phyloP scores from a whole-genome alignment of 2,329 filamentous ascomycete genomes.

The Exophiala oligosperma region DNA sequence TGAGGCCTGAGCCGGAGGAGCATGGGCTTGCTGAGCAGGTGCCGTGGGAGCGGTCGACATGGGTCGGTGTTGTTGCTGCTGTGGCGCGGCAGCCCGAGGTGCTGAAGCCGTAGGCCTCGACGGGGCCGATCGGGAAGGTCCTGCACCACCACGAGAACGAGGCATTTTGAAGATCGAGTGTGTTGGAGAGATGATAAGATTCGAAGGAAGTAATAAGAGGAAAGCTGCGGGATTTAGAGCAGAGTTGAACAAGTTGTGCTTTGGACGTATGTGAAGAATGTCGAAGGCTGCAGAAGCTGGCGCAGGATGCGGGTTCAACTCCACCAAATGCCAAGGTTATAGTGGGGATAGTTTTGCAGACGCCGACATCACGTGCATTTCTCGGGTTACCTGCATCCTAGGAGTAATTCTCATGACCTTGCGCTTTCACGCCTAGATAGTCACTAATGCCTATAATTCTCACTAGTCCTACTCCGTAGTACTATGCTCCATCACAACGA shows the following conservation, averaged over 20 bases:
- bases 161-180: slow-evolving; percentile 59
- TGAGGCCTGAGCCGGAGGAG: slow-evolving; percentile 43
- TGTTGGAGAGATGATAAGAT: background rate
- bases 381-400: too few relatives aligned
- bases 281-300: background rate
- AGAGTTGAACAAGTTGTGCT: too few relatives aligned
- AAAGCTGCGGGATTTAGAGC: too few relatives aligned
- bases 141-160: slow-evolving; percentile 66
- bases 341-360: too few relatives aligned
- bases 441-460: too few relatives aligned
- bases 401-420: too few relatives aligned
- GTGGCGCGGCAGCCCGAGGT: slow-evolving; percentile 30
- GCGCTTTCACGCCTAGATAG: too few relatives aligned
- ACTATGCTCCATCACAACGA: slow-evolving; percentile 18
- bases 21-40: slow-evolving; percentile 51
- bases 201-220: background rate
- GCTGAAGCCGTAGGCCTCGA: slow-evolving; percentile 61
- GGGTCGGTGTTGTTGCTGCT: slow-evolving; percentile 48
- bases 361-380: too few relatives aligned
- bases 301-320: background rate
- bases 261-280: background rate
- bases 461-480: too few relatives aligned
- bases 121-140: slow-evolving; percentile 55
- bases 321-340: background rate
- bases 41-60: slow-evolving; percentile 53